These are phyloP conservation scores for Garcia nutans DNA, from an alignment of 345 rosid genomes.

Conservation along the genomic window DNA sequence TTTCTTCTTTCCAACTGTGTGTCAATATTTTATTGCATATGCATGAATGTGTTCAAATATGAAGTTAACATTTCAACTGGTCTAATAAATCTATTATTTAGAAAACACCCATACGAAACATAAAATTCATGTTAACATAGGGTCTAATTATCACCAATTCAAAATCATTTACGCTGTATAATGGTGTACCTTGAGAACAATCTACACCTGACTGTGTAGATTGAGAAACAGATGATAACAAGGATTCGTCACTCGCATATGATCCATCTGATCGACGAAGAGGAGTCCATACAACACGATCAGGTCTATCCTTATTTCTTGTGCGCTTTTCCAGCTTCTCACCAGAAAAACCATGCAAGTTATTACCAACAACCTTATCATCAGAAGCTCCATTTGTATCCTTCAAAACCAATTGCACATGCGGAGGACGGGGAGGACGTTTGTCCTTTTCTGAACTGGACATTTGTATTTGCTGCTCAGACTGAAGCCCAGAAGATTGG, in stretches of 20 bases:
- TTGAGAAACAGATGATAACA: constrained; percentile 29
- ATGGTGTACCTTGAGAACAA: constrained; percentile 28
- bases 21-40: not conserved
- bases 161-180: not conserved
- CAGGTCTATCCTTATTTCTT: constrained; percentile 70
- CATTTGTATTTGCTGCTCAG: constrained; percentile 45
- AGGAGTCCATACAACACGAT: constrained; percentile 72
- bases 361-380: constrained; percentile 49
- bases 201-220: constrained; percentile 22
- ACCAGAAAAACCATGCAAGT: constrained; percentile 29
- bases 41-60: not conserved
- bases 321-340: constrained; percentile 53
- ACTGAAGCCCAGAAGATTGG: constrained; percentile 36
- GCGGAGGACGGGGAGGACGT: constrained; percentile 46
- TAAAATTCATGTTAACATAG: not conserved
- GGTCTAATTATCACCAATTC: not conserved
- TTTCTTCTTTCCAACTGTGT: not conserved
- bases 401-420: constrained; percentile 34
- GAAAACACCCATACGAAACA: not conserved
- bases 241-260: constrained; percentile 50
- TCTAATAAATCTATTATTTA: not conserved
- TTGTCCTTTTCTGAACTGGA: constrained; percentile 43
- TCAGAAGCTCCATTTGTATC: constrained; percentile 45
- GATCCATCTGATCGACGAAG: constrained; percentile 59
- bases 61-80: too few relatives aligned